phyloP scores from a whole-genome alignment of 148 eudicot species.

The Spergularia bocconei region DNA sequence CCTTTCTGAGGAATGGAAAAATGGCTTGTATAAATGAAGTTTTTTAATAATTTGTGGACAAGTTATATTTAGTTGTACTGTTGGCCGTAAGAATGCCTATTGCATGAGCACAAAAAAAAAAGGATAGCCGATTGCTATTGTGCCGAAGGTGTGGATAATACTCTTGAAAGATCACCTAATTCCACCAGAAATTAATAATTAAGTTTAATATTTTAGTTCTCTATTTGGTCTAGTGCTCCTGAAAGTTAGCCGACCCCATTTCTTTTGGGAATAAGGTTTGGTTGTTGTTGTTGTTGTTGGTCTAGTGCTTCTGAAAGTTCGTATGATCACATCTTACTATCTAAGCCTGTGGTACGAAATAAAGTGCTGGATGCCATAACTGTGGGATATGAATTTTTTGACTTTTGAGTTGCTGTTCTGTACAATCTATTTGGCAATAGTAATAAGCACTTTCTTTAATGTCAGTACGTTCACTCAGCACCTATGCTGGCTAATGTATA shows the following conservation, averaged over 20 bases:
- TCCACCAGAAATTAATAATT: too few relatives aligned
- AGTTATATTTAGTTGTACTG: too few relatives aligned
- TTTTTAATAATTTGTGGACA: too few relatives aligned
- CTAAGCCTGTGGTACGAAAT: background rate
- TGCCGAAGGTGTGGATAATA: too few relatives aligned
- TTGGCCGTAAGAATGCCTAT: too few relatives aligned
- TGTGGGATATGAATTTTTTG: background rate
- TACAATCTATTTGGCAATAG: background rate
- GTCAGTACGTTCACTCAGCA: background rate
- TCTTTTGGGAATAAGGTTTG: too few relatives aligned
- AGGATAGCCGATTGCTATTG: too few relatives aligned
- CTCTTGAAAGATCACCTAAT: too few relatives aligned
- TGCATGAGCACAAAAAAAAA: too few relatives aligned
- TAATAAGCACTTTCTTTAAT: background rate
- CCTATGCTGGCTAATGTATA: background rate
- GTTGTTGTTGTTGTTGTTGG: too few relatives aligned
- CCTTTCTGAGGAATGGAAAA: background rate
- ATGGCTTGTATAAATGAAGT: background rate
- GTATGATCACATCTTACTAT: background rate
- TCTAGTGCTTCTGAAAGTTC: background rate
- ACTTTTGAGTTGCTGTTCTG: background rate
- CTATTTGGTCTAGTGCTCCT: background rate
- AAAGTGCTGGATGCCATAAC: background rate
- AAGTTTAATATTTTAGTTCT: background rate
- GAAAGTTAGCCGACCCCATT: too few relatives aligned